Conservation (phyloP, 108 stramenopile species). For the Nitzschia sp. region DNA sequence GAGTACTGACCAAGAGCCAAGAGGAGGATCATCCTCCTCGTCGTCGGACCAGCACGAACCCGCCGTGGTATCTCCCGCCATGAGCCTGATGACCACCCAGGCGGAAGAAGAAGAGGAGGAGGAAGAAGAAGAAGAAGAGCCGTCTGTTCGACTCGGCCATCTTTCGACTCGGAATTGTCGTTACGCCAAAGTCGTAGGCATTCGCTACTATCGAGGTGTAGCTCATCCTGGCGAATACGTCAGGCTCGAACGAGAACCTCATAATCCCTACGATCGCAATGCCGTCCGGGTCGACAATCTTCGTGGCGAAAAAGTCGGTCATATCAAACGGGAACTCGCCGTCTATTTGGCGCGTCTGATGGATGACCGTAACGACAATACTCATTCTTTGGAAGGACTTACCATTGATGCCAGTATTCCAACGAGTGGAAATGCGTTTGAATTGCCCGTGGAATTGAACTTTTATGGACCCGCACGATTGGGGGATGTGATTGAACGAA, state of each 20-base stretch:
- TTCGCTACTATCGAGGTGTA: constrained; percentile 53
- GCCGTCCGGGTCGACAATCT: constrained; percentile 71
- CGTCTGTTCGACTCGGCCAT: background rate
- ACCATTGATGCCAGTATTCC: constrained; percentile 47
- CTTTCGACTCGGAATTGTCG: constrained; percentile 24
- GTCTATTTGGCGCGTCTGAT: constrained; percentile 40
- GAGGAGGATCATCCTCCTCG: too few species aligned
- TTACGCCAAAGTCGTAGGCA: constrained; percentile 28
- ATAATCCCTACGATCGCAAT: constrained; percentile 68
- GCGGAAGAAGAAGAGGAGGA: background rate
- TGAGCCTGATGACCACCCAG: too few species aligned
- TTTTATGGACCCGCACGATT: constrained; percentile 10
- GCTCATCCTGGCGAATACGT: constrained; percentile 69
- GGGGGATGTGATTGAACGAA: background rate
- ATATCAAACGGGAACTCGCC: constrained; percentile 58
- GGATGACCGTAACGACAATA: constrained; percentile 30
- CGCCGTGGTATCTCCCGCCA: too few species aligned
- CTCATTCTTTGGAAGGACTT: too few species aligned
- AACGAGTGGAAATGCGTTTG: constrained; percentile 34
- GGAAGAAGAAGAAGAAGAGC: background rate
- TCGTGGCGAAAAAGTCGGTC: constrained; percentile 47
- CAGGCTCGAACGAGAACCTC: constrained; percentile 47
- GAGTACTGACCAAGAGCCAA: too few species aligned
- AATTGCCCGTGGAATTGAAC: constrained; percentile 35
- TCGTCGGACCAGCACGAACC: too few species aligned